phyloP scores from a whole-genome alignment of 2,329 filamentous ascomycete genomes.

The Fusarium chuoi region DNA sequence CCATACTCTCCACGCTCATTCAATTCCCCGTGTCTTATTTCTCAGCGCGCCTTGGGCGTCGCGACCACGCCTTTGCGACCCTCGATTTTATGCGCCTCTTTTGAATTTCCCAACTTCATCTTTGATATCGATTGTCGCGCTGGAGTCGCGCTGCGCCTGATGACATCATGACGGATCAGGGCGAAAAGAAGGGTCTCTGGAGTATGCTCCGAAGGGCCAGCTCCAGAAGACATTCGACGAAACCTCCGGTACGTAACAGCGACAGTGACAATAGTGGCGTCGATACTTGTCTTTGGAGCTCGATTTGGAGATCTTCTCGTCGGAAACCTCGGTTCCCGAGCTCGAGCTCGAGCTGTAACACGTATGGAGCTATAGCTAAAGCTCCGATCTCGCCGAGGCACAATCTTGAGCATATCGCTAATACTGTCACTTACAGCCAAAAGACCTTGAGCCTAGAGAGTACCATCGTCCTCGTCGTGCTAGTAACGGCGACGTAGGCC shows the following conservation, averaged over 20 bases:
- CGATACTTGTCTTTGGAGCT: background rate
- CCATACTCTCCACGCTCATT: background rate
- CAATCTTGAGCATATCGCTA: conserved; percentile 9
- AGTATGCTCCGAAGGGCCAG: conserved; percentile 61
- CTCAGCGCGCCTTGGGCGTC: conserved; percentile 27
- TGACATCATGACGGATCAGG: conserved; percentile 49
- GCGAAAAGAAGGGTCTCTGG: conserved; percentile 58
- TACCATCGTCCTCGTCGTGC: conserved; percentile 35
- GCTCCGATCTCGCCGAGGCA: conserved; percentile 20
- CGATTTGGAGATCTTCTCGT: background rate
- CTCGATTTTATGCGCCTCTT: background rate
- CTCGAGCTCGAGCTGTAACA: conserved; percentile 19
- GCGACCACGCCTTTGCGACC: conserved; percentile 31
- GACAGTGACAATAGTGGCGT: background rate
- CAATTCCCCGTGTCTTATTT: conserved; percentile 12
- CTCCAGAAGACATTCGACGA: conserved; percentile 42
- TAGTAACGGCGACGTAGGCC: conserved; percentile 29
- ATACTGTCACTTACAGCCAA: conserved; percentile 17
- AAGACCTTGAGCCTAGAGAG: conserved; percentile 30
- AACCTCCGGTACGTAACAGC: conserved; percentile 36
- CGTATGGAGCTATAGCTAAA: conserved; percentile 21
- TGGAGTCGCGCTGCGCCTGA: conserved; percentile 24
- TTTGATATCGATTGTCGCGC: conserved; percentile 20
- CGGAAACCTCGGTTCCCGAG: conserved; percentile 1
- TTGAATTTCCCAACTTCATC: background rate